Conservation (phyloP, 805 yeast species). For the Cyberlindnera mississippiensis region DNA sequence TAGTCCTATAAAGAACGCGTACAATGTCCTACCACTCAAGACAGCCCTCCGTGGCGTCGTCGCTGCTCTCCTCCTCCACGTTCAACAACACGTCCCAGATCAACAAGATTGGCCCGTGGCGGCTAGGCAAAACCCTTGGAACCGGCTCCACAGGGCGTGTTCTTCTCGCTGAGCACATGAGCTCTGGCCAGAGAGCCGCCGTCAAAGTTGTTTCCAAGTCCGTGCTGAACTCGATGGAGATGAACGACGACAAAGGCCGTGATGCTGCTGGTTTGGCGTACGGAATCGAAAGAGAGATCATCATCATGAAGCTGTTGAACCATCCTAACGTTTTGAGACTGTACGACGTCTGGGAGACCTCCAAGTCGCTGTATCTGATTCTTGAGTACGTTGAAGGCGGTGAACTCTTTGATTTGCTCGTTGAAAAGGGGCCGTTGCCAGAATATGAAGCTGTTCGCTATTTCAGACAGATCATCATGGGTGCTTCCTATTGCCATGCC, state of each 20-base stretch:
- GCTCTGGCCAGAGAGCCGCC: conserved; percentile 74
- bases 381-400: conserved; percentile 88
- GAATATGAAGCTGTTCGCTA: conserved; percentile 74
- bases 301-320: conserved; percentile 91
- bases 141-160: conserved; percentile 84
- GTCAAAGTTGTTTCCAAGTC: conserved; percentile 78
- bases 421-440: conserved; percentile 60
- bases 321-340: conserved; percentile 92
- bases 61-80: conserved; percentile 44
- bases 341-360: conserved; percentile 97
- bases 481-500: conserved; percentile 78
- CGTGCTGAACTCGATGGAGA: conserved; percentile 35
- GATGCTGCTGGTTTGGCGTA: conserved; percentile 74
- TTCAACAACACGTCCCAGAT: conserved; percentile 38
- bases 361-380: conserved; percentile 77
- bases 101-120: conserved; percentile 74
- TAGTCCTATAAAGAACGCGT: too few relatives aligned
- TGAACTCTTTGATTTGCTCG: conserved; percentile 72
- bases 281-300: conserved; percentile 96
- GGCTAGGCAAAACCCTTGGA: conserved; percentile 72
- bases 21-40: conserved; percentile 39
- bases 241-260: conserved; percentile 31
- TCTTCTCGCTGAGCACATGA: conserved; percentile 63
- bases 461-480: conserved; percentile 72
- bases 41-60: conserved; percentile 58